Percentiles rank a stretch among this genome's conserved stretches.
Conservation (phyloP, 2,329 filamentous ascomycete genomes). For the Aquanectria penicillioides region DNA sequence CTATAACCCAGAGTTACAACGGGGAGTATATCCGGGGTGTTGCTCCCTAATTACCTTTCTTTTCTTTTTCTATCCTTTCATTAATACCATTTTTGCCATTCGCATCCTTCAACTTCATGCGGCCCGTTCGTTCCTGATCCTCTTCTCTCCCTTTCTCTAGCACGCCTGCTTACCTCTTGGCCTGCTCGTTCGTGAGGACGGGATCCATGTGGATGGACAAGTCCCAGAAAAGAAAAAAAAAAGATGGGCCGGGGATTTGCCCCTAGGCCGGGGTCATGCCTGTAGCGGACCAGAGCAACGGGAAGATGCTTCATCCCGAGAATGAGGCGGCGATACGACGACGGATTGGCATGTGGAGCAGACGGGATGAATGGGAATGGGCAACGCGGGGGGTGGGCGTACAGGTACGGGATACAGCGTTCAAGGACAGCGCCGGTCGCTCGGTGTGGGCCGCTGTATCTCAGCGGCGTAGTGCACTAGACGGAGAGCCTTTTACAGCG, state of each 20-base stretch:
- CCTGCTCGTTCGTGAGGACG: not conserved
- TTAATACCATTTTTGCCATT: no score
- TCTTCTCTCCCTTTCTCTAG: not conserved
- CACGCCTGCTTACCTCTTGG: not conserved
- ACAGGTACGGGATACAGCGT: no score
- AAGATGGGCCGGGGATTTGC: slow-evolving; percentile 17
- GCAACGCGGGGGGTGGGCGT: not conserved
- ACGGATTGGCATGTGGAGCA: not conserved
- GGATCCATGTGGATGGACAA: slow-evolving; percentile 13
- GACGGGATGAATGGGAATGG: not conserved
- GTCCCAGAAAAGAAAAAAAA: no score
- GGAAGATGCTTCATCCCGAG: slow-evolving; percentile 26
- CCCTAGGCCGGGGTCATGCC: slow-evolving; percentile 33
- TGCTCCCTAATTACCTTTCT: no score
- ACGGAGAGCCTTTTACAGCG: no score
- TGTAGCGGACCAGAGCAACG: slow-evolving; percentile 34
- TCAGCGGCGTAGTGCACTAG: not conserved
- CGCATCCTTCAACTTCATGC: no score
- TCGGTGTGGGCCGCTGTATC: no score
- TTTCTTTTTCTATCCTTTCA: no score
- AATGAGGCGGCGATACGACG: slow-evolving; percentile 24
- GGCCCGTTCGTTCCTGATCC: not conserved
- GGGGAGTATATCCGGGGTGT: no score
- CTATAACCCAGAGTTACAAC: no score
- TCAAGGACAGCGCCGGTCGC: no score